Percentiles rank a stretch among this genome's conserved stretches.
Evolutionary conservation across 106 monocot genomes (phyloP).

Genomic region (Triglochin maritima): DNA sequence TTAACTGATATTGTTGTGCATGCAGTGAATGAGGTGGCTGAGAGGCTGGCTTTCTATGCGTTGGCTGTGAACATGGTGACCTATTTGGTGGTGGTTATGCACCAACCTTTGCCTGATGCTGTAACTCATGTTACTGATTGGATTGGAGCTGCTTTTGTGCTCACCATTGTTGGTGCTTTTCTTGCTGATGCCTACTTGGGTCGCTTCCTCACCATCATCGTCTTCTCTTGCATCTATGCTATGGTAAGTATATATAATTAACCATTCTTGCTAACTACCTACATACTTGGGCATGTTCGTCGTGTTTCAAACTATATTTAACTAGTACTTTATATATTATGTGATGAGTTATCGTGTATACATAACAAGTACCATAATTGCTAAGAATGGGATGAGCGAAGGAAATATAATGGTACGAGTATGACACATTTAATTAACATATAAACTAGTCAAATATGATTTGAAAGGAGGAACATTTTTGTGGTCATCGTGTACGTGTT

Average conservation of each 20-base stretch:
- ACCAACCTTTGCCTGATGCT: conserved; percentile 18
- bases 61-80: conserved; percentile 31
- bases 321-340: neutral
- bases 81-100: conserved; percentile 22
- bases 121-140: conserved; percentile 29
- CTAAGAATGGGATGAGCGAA: no score
- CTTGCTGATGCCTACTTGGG: conserved; percentile 42
- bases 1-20: neutral
- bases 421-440: no score
- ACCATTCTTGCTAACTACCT: neutral
- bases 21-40: conserved; percentile 38
- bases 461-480: no score
- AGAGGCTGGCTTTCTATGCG: conserved; percentile 40
- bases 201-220: conserved; percentile 30
- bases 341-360: no score
- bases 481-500: neutral
- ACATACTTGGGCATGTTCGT: neutral
- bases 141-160: conserved; percentile 27
- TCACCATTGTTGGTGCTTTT: conserved; percentile 38
- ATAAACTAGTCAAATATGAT: no score
- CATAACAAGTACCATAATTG: no score
- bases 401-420: no score
- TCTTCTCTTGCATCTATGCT: conserved; percentile 32
- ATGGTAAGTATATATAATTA: conserved; percentile 7
- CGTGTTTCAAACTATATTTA: neutral